Base-by-base conservation (phyloP, 2,329 filamentous ascomycete species). In the Arthrobotrys sphaeroides region DNA sequence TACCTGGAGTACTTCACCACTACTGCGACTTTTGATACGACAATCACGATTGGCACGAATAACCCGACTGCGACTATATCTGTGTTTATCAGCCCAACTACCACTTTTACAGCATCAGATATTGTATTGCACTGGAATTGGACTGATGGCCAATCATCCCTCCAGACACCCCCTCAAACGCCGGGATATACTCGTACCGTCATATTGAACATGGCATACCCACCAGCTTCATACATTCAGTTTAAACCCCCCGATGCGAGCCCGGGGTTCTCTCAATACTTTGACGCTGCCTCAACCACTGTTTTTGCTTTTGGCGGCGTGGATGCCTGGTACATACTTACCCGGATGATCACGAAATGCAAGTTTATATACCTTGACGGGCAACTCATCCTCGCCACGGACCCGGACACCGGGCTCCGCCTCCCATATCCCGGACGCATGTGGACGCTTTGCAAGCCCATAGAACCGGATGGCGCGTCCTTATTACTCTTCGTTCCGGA, bases 21-120 rank as follows among this genome's bases (percentile, higher is more conserved):
- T 1, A 68, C 55, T 0, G 64, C 51, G 3, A 31, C 64, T 5
- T 42, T 36, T n/a, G 72, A 68, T 28, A 5, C 40, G 2, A 75
- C 72, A 9, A 59, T 40, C 3, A 75, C 64, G 12, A 64, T 75
- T 13, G 72, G 72, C 7, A 47, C 72, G 5, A 33, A 64, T 40
- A 68, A 75, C 10, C 72, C 72, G 9, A 68, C 72, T n/a, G 72
- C 72, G 2, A 75, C 72, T 3, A 55, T 75, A 31, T 75, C 62
- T 5, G 12, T 31, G 3, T 28, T 47, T 28, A 69, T 68, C 33
- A 75, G 42, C n/a, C 72, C 72, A 2, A 75, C 45, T 0, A 16
- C 31, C 3, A 75, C 72, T 2, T 22, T 33, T 1, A 65, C 62
- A 2, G 13, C 47, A 1, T 18, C 10, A 7, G n/a, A 26, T 12